A percentile compares a stretch with the other conserved stretches of the same genome.
Evolutionary conservation across 208 protist species (phyloP).

Genomic region (Leishmania aethiopica): DNA sequence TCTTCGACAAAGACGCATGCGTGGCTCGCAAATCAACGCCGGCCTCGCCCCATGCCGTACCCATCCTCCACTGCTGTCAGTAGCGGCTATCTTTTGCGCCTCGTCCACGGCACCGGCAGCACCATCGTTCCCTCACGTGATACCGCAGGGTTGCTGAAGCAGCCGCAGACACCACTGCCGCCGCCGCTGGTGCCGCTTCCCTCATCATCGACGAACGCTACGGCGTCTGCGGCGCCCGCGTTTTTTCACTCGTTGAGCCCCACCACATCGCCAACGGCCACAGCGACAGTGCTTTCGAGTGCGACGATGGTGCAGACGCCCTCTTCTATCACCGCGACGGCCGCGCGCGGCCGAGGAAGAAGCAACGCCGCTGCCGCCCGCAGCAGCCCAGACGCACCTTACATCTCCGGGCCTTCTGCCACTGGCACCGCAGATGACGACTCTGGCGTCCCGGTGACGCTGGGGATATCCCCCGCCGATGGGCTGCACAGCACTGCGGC

Average conservation of each 20-base stretch:
- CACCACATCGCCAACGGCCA: background rate
- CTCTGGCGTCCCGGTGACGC: no score
- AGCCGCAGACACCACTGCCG: background rate
- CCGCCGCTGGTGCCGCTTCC: background rate
- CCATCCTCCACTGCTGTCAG: slow-evolving; percentile 15
- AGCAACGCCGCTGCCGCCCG: background rate
- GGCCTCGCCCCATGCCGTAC: slow-evolving; percentile 20
- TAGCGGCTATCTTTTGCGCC: slow-evolving; percentile 14
- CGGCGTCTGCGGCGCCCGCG: background rate
- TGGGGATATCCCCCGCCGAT: background rate
- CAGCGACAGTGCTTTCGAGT: slow-evolving; percentile 1
- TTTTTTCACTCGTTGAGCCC: slow-evolving; percentile 5
- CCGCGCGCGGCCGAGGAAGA: background rate
- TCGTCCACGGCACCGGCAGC: background rate
- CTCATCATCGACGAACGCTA: background rate
- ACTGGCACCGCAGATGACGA: background rate
- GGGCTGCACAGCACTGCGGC: background rate
- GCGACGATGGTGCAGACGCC: background rate
- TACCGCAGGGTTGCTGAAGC: background rate
- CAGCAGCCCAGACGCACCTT: background rate
- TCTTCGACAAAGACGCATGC: background rate
- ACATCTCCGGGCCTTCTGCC: background rate
- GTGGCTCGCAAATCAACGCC: slow-evolving; percentile 16
- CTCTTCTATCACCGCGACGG: background rate
- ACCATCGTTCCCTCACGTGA: background rate